Evolutionary conservation across 192 early-diverging fungal species (phyloP).

Genomic region (Linnemannia schmuckeri): DNA sequence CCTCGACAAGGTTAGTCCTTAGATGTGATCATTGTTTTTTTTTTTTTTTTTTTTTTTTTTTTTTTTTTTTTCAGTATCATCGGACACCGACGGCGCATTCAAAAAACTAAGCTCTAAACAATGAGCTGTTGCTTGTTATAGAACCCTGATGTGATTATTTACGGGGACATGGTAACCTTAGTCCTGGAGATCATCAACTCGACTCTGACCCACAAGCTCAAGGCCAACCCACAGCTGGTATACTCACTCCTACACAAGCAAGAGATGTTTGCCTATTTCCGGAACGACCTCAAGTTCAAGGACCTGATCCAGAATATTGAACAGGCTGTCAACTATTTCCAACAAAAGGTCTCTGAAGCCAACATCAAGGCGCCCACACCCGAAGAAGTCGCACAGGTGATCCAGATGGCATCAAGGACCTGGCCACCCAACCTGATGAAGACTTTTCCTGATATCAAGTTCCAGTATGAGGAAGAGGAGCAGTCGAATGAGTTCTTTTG

Average conservation of each 20-base stretch:
- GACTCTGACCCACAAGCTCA: slow-evolving; percentile 69
- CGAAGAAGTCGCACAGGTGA: slow-evolving; percentile 72
- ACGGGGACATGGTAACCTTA: slow-evolving; percentile 73
- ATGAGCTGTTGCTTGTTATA: neutral
- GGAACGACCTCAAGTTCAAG: slow-evolving; percentile 64
- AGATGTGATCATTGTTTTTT: neutral
- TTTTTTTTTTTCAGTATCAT: neutral
- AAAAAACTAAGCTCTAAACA: too few species aligned
- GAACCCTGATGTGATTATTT: slow-evolving; percentile 68
- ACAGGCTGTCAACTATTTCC: slow-evolving; percentile 75
- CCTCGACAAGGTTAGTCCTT: slow-evolving; percentile 50
- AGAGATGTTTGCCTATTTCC: slow-evolving; percentile 73
- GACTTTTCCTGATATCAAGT: slow-evolving; percentile 73
- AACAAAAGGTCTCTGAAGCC: slow-evolving; percentile 70
- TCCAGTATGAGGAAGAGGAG: slow-evolving; percentile 74
- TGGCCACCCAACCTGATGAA: slow-evolving; percentile 71
- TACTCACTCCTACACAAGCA: slow-evolving; percentile 77
- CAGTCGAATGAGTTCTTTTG: slow-evolving; percentile 72
- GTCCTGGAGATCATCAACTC: slow-evolving; percentile 83
- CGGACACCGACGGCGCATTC: too few species aligned
- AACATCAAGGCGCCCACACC: slow-evolving; percentile 75
- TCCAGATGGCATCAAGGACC: slow-evolving; percentile 73
- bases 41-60: neutral
- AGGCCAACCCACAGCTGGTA: slow-evolving; percentile 76
- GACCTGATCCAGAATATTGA: slow-evolving; percentile 76